Evolutionary conservation across 345 rosid species (phyloP).

Genomic region (Pistacia integerrima): DNA sequence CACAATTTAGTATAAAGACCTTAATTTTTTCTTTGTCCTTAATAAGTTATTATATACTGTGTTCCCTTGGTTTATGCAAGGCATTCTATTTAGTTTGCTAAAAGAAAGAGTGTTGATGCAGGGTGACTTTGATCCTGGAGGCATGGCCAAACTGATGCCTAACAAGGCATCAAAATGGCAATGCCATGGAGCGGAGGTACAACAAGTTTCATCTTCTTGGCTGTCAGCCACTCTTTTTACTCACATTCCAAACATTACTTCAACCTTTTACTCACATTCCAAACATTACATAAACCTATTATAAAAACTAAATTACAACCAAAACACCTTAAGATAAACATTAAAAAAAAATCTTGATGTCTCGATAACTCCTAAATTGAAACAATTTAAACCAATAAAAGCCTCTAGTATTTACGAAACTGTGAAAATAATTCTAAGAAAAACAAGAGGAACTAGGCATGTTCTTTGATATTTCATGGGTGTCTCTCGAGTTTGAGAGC

Average conservation of each 20-base stretch:
- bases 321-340: neutral
- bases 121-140: slow-evolving; percentile 1
- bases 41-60: neutral
- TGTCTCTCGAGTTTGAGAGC: neutral
- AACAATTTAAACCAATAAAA: neutral
- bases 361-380: neutral
- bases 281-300: neutral
- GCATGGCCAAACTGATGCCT: neutral
- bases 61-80: neutral
- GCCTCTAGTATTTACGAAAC: too few species aligned
- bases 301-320: neutral
- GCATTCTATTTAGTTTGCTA: neutral
- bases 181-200: neutral
- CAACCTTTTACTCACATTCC: slow-evolving; percentile 4
- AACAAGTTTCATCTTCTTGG: neutral
- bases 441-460: neutral
- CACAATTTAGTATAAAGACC: neutral
- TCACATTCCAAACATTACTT: slow-evolving; percentile 19
- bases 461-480: neutral
- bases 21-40: too few species aligned
- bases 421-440: neutral
- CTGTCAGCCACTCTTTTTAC: slow-evolving; percentile 3
- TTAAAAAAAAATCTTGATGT: neutral
- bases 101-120: neutral
- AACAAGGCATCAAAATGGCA: neutral